Conservation (phyloP, 768 basidiomycete genomes). For the Lentinula guzmanii region DNA sequence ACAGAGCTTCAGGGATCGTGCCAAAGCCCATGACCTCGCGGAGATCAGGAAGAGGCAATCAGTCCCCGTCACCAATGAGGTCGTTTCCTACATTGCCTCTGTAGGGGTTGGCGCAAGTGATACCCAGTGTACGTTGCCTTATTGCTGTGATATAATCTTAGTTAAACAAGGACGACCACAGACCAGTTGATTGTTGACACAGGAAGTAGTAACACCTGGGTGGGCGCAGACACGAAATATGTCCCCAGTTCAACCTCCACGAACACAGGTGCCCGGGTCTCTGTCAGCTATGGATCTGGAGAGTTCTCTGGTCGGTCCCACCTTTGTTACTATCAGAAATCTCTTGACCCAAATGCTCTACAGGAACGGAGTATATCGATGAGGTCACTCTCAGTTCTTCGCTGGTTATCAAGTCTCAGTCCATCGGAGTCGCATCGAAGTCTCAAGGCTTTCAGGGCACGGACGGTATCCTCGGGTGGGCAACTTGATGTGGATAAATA, state of each 20-base stretch:
- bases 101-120: conserved; percentile 36
- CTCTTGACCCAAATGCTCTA: background rate
- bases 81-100: conserved; percentile 31
- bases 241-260: conserved; percentile 4
- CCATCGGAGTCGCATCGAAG: conserved; percentile 54
- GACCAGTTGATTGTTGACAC: conserved; percentile 5
- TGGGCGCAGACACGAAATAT: conserved; percentile 25
- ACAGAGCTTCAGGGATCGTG: conserved; percentile 33
- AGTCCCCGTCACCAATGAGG: conserved; percentile 36
- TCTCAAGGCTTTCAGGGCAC: conserved; percentile 42
- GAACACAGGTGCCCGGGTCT: conserved; percentile 19
- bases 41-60: conserved; percentile 20
- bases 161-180: background rate
- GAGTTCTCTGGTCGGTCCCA: conserved; percentile 42
- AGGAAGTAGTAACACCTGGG: conserved; percentile 68
- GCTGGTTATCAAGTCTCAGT: conserved; percentile 48
- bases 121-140: conserved; percentile 44
- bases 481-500: background rate
- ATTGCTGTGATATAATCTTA: background rate
- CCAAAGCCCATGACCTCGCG: conserved; percentile 17
- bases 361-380: conserved; percentile 31
- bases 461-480: conserved; percentile 68
- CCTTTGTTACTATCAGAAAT: too few relatives aligned
- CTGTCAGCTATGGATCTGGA: conserved; percentile 58
- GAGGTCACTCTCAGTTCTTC: conserved; percentile 44